Percentiles rank a stretch among this genome's conserved stretches.
Conservation (phyloP, 768 basidiomycete species). For the Crassisporium funariophilum region DNA sequence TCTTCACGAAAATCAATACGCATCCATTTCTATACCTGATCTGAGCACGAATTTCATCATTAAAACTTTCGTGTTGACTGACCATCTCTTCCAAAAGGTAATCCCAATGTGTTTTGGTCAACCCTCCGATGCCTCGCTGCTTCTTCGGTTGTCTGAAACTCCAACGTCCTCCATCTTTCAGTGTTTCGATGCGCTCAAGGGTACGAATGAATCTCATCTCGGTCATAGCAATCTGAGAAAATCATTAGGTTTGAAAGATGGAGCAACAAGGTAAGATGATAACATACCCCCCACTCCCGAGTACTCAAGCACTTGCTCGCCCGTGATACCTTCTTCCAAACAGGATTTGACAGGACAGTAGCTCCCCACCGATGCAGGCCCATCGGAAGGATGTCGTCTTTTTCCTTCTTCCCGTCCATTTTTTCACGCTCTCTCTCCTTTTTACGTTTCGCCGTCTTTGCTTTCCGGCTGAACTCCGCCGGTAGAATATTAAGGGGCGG, state of each 20-base stretch:
- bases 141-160: slow-evolving; percentile 95
- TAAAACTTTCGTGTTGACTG: slow-evolving; percentile 22
- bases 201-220: slow-evolving; percentile 80
- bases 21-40: slow-evolving; percentile 87
- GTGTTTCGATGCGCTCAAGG: slow-evolving; percentile 79
- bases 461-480: slow-evolving; percentile 48
- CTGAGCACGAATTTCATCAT: slow-evolving; percentile 5
- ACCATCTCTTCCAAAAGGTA: slow-evolving; percentile 97
- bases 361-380: slow-evolving; percentile 76
- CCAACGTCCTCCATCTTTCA: slow-evolving; percentile 85
- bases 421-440: slow-evolving; percentile 52
- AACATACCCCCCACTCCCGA: slow-evolving; percentile 79
- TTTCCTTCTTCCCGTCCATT: slow-evolving; percentile 42
- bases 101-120: slow-evolving; percentile 91
- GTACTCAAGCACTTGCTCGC: slow-evolving; percentile 80
- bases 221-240: slow-evolving; percentile 68
- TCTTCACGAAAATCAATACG: slow-evolving; percentile 95
- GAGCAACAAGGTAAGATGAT: neutral
- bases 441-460: slow-evolving; percentile 37
- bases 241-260: slow-evolving; percentile 1
- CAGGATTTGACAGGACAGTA: slow-evolving; percentile 73
- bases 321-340: slow-evolving; percentile 67
- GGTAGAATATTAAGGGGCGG: slow-evolving; percentile 60
- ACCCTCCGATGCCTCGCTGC: slow-evolving; percentile 75
- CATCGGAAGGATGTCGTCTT: slow-evolving; percentile 66